Base-by-base conservation (phyloP, 2,329 filamentous ascomycete species). In the Fusarium brachygibbosum region DNA sequence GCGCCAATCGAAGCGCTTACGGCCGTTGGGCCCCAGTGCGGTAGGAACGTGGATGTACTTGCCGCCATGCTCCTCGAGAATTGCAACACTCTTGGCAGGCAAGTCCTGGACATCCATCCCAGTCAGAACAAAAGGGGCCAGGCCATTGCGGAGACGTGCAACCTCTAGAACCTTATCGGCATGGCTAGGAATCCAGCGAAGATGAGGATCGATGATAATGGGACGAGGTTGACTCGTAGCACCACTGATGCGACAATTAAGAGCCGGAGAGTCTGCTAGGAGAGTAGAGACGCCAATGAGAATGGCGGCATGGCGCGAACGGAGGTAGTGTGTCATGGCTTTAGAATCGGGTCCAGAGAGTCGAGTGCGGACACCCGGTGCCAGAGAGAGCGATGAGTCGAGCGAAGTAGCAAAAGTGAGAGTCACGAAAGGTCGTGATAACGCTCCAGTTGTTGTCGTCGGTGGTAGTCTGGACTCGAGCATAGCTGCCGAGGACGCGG, bases 401-500 rank as follows among this genome's bases (percentile, higher is more conserved):
- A 99, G 90, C 6, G 94, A 98, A 9, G 91, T 91, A 23, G 96
- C 95, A 79, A 94, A 98, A 14, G 95, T 98, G 40, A 98, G 85
- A 3, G 94, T 98, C 50, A 93, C 86, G 76, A 86, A 87, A 13
- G 83, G 83, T 12, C 76, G 72, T 3, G 38, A 29, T 7, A 29
- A 32, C 13, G 62, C 40, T 10, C 59, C 29, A 29, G 53, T 23
- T 3, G 45, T 31, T 3, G 58, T 16, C 31, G 28, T 28, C 10
- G 59, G 62, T 1, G 81, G 80, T 9, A 82, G 74, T 21, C 77
- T 77, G 32, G 75, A 59, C 52, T 80, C 76, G 4, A 82, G 74
- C 17, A 75, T 64, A 5, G 74, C 72, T 11, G 76, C 77, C 10
- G 76, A 75, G 29, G 76, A 62, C 2, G 75, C 49, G 17, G 78